Base-by-base conservation (phyloP, 164 flowering plant species). In the Aristolochia californica region DNA sequence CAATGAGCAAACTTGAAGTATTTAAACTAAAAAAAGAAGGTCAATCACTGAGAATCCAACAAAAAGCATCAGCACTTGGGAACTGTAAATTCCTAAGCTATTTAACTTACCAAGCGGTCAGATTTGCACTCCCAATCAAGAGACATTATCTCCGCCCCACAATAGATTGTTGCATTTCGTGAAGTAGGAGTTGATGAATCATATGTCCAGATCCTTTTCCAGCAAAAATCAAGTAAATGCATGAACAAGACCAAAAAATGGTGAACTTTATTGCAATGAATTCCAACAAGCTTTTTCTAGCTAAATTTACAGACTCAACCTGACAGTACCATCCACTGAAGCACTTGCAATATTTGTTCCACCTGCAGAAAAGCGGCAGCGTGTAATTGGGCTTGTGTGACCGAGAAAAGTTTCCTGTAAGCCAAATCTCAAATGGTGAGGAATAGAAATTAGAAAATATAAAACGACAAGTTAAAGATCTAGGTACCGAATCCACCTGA, bases 51-150 rank as follows among this genome's bases (percentile, higher is more conserved):
- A n/a, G 5, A 25, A 49, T 13, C 53, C 53, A 8, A 26, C 16
- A 22, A 23, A 22, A 22, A 50, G 54, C 40, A 5, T 34, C 7
- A 34, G n/a, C n/a, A n/a, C n/a, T n/a, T n/a, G n/a, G n/a, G n/a
- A n/a, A n/a, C n/a, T n/a, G n/a, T 34, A 4, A 34, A 4, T 7
- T 34, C 7, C 4, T 34, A 34, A 34, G 10, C 7, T 34, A 34
- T 34, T 34, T 34, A 23, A 70, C 86, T 28, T 73, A 91, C 95
- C 91, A 91, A 70, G 57, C 96, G 85, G 53, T 88, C 95, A 59
- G 95, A 91, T 80, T 84, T 91, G 68, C 90, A 86, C 49, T 91
- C 96, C 98, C 98, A 91, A 55, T 91, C 95, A 69, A 91, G 91
- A 24, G 98, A 88, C 84, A 82, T 75, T 53, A 91, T 76, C 80